Evolutionary conservation across 495 filamentous ascomycete genomes (phyloP).

Genomic region (Xylona heveae): DNA sequence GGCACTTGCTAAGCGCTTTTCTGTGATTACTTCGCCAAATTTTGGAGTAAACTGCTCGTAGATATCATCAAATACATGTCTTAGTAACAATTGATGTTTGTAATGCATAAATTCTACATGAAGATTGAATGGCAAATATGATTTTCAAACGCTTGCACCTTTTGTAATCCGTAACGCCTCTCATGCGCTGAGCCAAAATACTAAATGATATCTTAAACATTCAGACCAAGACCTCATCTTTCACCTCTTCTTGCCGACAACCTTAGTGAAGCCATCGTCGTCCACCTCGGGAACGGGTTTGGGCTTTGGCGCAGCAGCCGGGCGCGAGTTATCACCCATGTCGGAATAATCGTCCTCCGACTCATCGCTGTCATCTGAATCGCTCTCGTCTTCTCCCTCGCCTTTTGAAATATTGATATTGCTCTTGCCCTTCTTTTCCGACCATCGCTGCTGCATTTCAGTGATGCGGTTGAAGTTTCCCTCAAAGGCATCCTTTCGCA

Average conservation of each 20-base stretch:
- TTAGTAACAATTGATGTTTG: too few relatives aligned
- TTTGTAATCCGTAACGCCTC: too few relatives aligned
- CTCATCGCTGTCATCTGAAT: constrained; percentile 32
- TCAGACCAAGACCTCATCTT: too few relatives aligned
- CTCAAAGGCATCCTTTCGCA: constrained; percentile 33
- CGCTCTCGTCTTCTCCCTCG: constrained; percentile 27
- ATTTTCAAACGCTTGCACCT: too few relatives aligned
- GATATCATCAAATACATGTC: too few relatives aligned
- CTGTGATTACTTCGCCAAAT: too few relatives aligned
- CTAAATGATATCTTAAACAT: too few relatives aligned
- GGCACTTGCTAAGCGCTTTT: too few relatives aligned
- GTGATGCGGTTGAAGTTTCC: constrained; percentile 51
- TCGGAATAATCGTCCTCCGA: constrained; percentile 43
- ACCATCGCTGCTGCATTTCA: constrained; percentile 42
- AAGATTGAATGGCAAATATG: too few relatives aligned
- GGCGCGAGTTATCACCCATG: constrained; percentile 62
- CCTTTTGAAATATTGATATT: constrained; percentile 31
- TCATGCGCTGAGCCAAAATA: too few relatives aligned
- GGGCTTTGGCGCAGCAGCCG: constrained; percentile 23
- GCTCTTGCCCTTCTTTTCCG: constrained; percentile 29
- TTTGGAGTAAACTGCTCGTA: too few relatives aligned
- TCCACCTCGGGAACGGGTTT: constrained; percentile 9
- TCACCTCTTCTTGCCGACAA: constrained; percentile 6
- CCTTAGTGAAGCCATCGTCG: constrained; percentile 9
- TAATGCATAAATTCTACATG: too few relatives aligned